These are phyloP conservation scores for Alternaria triticina DNA, from an alignment of 2,329 filamentous ascomycete genomes.

Conservation along the genomic window DNA sequence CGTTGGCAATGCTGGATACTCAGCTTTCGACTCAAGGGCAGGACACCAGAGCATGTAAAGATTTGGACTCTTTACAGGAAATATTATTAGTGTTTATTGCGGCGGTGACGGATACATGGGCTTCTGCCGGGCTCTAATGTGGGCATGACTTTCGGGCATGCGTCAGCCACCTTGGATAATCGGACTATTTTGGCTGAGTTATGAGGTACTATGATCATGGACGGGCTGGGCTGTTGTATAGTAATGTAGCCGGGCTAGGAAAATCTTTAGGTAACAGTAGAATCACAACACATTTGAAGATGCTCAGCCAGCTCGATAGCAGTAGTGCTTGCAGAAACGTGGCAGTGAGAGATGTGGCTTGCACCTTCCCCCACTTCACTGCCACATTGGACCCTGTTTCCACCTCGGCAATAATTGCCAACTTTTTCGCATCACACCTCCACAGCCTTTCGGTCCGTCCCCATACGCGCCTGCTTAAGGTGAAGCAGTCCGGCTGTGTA, in stretches of 20 bases:
- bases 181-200: neutral
- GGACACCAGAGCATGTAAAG: neutral
- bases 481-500: neutral
- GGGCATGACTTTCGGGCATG: neutral
- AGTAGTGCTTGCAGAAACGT: neutral
- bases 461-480: conserved; percentile 12
- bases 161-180: neutral
- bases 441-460: conserved; percentile 1
- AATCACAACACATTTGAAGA: neutral
- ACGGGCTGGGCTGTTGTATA: neutral
- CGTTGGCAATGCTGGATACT: conserved; percentile 14
- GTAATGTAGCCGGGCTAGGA: neutral
- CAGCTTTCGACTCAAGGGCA: neutral
- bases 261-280: neutral
- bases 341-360: neutral
- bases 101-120: neutral
- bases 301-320: no score
- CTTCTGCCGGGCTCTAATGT: neutral
- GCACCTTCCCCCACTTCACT: conserved; percentile 1
- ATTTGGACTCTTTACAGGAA: conserved; percentile 1
- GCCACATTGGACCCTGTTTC: neutral
- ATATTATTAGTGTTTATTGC: conserved; percentile 26
- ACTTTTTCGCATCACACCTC: neutral
- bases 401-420: conserved; percentile 3
- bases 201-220: conserved; percentile 1